Percentiles rank a stretch among this genome's conserved stretches.
These are phyloP conservation scores for Xerocomus potaroensis DNA, from an alignment of 768 basidiomycete species.

Conservation along the genomic window DNA sequence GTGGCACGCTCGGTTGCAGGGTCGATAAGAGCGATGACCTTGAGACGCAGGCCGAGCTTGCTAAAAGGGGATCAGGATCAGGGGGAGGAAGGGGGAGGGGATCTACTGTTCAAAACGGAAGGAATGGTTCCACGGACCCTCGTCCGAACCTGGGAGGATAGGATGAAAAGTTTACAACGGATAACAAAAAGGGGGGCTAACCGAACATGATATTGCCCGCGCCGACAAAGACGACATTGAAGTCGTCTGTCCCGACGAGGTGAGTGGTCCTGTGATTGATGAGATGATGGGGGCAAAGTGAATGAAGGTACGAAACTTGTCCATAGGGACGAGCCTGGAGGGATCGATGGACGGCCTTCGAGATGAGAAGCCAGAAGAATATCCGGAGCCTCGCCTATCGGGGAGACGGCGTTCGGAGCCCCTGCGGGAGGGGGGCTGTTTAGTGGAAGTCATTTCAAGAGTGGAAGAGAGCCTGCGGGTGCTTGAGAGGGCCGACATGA, in stretches of 20 bases:
- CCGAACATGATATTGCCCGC: constrained; percentile 99
- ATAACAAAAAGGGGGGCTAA: constrained; percentile 23
- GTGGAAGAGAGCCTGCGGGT: constrained; percentile 25
- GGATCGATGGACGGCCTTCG: constrained; percentile 76
- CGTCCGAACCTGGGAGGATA: constrained; percentile 60
- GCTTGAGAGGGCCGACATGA: constrained; percentile 14
- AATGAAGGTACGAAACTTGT: constrained; percentile 49
- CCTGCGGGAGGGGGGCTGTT: constrained; percentile 37
- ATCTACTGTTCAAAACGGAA: constrained; percentile 85
- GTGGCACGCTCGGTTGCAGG: constrained; percentile 80
- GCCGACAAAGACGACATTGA: constrained; percentile 93
- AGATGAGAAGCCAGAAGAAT: constrained; percentile 43
- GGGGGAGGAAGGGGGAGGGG: neutral
- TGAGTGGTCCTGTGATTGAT: constrained; percentile 40
- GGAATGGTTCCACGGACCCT: constrained; percentile 92
- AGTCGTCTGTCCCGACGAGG: constrained; percentile 61
- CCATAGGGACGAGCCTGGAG: constrained; percentile 70
- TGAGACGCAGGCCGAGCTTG: constrained; percentile 93
- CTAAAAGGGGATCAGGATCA: constrained; percentile 35
- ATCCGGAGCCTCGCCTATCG: constrained; percentile 48
- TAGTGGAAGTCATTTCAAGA: constrained; percentile 32
- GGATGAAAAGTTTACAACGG: constrained; percentile 7
- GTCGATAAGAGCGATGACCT: constrained; percentile 93
- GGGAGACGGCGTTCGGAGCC: constrained; percentile 40
- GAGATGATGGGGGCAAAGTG: neutral